These are phyloP conservation scores for Eutrema salsugineum DNA, from an alignment of 441 rosid species.

Conservation along the genomic window DNA sequence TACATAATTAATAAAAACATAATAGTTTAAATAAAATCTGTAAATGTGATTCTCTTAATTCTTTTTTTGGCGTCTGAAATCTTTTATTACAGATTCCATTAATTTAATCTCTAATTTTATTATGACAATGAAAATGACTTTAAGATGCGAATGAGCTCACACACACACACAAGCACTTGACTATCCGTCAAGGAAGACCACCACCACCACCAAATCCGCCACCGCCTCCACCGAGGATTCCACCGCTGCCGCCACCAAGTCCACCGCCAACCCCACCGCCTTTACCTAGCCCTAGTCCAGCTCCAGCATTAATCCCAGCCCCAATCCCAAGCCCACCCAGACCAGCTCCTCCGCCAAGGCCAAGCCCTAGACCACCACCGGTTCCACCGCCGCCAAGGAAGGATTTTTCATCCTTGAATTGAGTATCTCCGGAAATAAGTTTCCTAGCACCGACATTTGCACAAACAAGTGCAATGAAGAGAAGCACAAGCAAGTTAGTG, in stretches of 20 bases:
- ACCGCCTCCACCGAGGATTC: conserved; percentile 22
- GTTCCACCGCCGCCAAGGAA: conserved; percentile 7
- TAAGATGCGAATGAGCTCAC: neutral
- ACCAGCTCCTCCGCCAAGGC: conserved; percentile 21
- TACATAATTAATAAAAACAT: too few relatives aligned
- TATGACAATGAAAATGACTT: neutral
- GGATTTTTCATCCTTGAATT: conserved; percentile 28
- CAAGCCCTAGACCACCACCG: conserved; percentile 25
- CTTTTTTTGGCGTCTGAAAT: too few relatives aligned
- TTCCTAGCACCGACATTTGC: conserved; percentile 29
- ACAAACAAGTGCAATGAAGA: conserved; percentile 30
- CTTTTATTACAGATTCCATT: too few relatives aligned
- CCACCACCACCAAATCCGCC: conserved; percentile 27
- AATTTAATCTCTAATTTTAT: neutral
- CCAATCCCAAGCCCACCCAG: conserved; percentile 25
- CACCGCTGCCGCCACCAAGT: conserved; percentile 20
- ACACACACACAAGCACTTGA: conserved; percentile 26
- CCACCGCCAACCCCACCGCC: conserved; percentile 24
- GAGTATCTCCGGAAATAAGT: conserved; percentile 15
- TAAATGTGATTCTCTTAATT: neutral
- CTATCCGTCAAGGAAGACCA: conserved; percentile 16
- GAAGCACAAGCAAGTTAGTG: conserved; percentile 21
- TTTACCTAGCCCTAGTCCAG: conserved; percentile 25
- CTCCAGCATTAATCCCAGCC: conserved; percentile 7
- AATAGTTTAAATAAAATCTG: neutral